Conservation (phyloP, 257 asterid species). For the Vinca minor region DNA sequence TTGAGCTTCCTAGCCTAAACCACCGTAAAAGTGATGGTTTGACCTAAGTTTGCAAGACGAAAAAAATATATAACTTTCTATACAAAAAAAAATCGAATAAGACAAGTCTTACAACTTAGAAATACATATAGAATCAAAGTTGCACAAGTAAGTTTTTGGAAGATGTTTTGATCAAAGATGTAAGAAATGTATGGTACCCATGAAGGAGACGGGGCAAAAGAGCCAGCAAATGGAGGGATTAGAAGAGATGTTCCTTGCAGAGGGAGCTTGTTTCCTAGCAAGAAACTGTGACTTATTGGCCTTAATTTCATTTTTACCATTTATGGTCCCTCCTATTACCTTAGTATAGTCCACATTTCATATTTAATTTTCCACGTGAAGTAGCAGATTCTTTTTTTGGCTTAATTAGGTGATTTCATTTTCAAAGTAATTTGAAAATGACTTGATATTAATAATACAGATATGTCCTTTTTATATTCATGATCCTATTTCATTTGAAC, state of each 20-base stretch:
- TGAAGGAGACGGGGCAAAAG: slow-evolving; percentile 29
- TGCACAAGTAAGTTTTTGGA: too few relatives aligned
- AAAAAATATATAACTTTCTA: too few relatives aligned
- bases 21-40: too few relatives aligned
- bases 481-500: not conserved
- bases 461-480: not conserved
- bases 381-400: slow-evolving; percentile 4
- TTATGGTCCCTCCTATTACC: slow-evolving; percentile 30
- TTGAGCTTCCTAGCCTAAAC: too few relatives aligned
- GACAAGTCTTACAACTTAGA: too few relatives aligned
- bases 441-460: not conserved
- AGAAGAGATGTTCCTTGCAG: slow-evolving; percentile 30
- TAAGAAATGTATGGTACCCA: not conserved
- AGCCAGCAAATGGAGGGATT: slow-evolving; percentile 16
- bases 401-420: slow-evolving; percentile 4
- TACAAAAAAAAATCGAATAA: too few relatives aligned
- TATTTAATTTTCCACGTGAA: slow-evolving; percentile 19
- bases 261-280: slow-evolving; percentile 42
- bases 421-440: slow-evolving; percentile 8
- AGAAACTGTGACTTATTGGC: slow-evolving; percentile 25
- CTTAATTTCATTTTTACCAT: not conserved
- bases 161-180: slow-evolving; percentile 1
- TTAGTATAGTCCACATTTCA: slow-evolving; percentile 2
- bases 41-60: too few relatives aligned
- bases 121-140: too few relatives aligned